Evolutionary conservation across 257 asterid genomes (phyloP), one percentile per base, ranked within the genome.

Genomic region (Anisodus acutangulus): DNA sequence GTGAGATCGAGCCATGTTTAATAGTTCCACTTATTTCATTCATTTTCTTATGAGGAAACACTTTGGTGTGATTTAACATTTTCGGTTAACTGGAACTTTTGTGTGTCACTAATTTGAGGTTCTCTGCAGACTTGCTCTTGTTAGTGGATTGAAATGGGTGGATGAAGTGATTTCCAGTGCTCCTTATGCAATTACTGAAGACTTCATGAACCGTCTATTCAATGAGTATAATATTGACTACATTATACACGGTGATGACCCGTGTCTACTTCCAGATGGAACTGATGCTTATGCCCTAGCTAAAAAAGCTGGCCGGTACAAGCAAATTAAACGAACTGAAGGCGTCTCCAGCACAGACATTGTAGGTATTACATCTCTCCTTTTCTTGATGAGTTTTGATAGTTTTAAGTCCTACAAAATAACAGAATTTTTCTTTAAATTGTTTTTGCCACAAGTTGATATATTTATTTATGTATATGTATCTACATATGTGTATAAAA

Each of bases 311-410:
- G 99, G 99, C 81, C 97, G 98, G 35, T 95, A 95, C 93, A 93
- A 93, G 91, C 98, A 95, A 91, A 95, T 95, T 68, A 95, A 94
- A 88, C 98, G 98, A 54, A 95, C 99, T 60, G 98, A 95, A 90
- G 99, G 99, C 45, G 98, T 95, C 89, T 95, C 99, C 74, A 94
- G 99, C 92, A 95, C 98, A 54, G 98, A 94, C 90, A 94, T 95
- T 87, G 98, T 95, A 92, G 99, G 99, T 95, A 94, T 81, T 87
- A 89, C 85, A 88, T 83, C 88, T 89, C 60, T 85, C 90, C 83
- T 85, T 49, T 85, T 69, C 88, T 85, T 49, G 78, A 84, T 51
- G 37, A 84, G 39, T 16, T 39, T 47, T 58, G 35, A 57, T 16
- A 85, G 58, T 58, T 47, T 63, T 74, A 35, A 74, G 60, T 60